Percentiles rank a stretch among this genome's conserved stretches.
These are phyloP conservation scores for Penicillium griseofulvum DNA, from an alignment of 2,329 filamentous ascomycete genomes.

Conservation along the genomic window DNA sequence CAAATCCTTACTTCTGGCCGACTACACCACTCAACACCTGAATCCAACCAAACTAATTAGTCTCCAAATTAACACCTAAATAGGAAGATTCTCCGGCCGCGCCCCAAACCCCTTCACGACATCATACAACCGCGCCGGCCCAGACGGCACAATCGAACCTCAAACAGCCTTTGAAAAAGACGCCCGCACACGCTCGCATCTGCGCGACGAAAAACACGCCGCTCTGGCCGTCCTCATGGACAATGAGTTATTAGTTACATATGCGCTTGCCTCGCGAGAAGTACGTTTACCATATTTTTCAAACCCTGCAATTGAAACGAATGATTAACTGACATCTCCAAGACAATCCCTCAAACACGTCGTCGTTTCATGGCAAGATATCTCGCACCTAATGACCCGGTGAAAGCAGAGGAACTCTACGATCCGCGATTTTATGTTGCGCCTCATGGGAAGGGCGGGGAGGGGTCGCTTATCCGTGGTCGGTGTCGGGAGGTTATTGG, in stretches of 20 bases:
- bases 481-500: constrained; percentile 16
- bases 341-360: constrained; percentile 42
- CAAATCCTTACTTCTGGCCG: not conserved
- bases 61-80: not conserved
- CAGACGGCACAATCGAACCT: not conserved
- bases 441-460: constrained; percentile 9
- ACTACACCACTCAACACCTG: not conserved
- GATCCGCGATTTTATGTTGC: constrained; percentile 29
- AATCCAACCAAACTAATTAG: no score
- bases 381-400: constrained; percentile 29
- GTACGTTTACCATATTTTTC: constrained; percentile 22
- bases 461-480: constrained; percentile 16
- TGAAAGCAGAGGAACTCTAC: constrained; percentile 27
- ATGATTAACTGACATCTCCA: not conserved
- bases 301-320: no score
- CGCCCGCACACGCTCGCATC: constrained; percentile 15
- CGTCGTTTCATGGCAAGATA: constrained; percentile 38
- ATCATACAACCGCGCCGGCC: not conserved
- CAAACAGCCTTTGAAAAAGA: constrained; percentile 1
- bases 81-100: not conserved
- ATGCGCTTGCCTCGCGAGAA: constrained; percentile 39
- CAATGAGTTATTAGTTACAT: constrained; percentile 40
- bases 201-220: constrained; percentile 38
- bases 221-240: constrained; percentile 40
- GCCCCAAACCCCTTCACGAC: constrained; percentile 1